These are phyloP conservation scores for Euclidium syriacum DNA, from an alignment of 345 rosid genomes.

Conservation along the genomic window DNA sequence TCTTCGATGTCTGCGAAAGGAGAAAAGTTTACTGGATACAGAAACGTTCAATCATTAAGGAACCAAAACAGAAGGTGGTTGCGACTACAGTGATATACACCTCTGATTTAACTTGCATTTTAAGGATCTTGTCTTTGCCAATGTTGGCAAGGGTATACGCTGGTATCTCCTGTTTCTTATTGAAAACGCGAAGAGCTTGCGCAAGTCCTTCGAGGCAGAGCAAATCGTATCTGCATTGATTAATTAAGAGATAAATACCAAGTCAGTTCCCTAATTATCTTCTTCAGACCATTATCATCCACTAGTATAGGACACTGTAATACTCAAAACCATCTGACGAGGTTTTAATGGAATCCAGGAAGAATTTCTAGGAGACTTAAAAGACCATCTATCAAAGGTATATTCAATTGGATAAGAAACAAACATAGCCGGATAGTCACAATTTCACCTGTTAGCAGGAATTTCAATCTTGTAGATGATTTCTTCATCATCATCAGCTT, in stretches of 20 bases:
- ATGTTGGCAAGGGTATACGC: constrained; percentile 39
- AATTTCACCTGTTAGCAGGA: constrained; percentile 70
- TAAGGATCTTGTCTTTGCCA: constrained; percentile 44
- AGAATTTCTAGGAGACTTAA: no score
- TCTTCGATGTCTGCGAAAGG: constrained; percentile 50
- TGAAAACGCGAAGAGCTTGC: constrained; percentile 87
- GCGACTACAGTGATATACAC: constrained; percentile 25
- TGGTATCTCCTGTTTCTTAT: constrained; percentile 55
- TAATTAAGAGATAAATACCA: not conserved
- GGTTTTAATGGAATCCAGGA: no score
- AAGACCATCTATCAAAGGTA: not conserved
- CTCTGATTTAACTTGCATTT: constrained; percentile 73
- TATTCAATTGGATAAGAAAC: not conserved
- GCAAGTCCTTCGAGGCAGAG: constrained; percentile 97
- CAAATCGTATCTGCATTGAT: constrained; percentile 66
- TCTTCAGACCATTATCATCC: no score
- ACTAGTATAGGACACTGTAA: no score
- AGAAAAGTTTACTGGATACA: not conserved
- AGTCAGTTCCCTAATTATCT: not conserved
- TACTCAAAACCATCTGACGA: no score
- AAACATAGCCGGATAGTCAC: no score
- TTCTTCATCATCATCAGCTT: constrained; percentile 57
- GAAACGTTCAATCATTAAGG: not conserved
- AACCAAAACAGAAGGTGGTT: not conserved
- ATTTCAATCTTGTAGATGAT: constrained; percentile 82